Base-by-base conservation (phyloP, 2,329 filamentous ascomycete genomes). In the Xylariaceae sp. region DNA sequence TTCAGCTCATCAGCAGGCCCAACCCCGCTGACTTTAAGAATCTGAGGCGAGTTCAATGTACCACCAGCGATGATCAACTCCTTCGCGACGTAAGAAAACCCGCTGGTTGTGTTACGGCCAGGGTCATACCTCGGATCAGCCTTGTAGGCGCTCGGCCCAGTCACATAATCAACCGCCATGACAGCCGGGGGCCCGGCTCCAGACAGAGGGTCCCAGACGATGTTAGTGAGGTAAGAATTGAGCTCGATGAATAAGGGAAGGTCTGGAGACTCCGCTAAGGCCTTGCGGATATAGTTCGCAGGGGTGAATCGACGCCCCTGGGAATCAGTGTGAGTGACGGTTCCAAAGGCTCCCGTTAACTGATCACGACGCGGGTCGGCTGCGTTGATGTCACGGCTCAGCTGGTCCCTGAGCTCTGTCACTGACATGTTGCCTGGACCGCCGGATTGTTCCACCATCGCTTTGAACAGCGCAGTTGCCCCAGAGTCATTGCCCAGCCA, bases 1-100 rank as follows among this genome's bases (percentile, higher is more conserved):
- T 67, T 58, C 4, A 78, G 64, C 32, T 77, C 71, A 0, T 55
- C 58, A 0, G 66, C 65, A 1, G 75, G 75, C 0, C 77, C 77
- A 21, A 68, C 44, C 2, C 77, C 77, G 21, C 73, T 78, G 6
- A 78, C 68, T 67, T 79, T 77, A 15, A 80, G 67, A 6, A 80
- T 68, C 45, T 83, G 78, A 0, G 81, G 81, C 0, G 78, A 75
- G 57, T 81, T 79, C 61, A 79, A 80, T 3, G 73, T 69, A 1
- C 81, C 82, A 1, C 75, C 78, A 0, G 79, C 75, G 5, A 84
- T 53, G 45, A 77, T 75, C 50, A 77, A 68, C 59, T 84, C 81
- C 23, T 71, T 71, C 2, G 65, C 73, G 10, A 59, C 57, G 43
- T 60, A 65, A 3, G 76, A 76, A 9, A 54, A 70, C n/a, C 64